Conservation (phyloP, 345 rosid genomes). For the Brassica incana region DNA sequence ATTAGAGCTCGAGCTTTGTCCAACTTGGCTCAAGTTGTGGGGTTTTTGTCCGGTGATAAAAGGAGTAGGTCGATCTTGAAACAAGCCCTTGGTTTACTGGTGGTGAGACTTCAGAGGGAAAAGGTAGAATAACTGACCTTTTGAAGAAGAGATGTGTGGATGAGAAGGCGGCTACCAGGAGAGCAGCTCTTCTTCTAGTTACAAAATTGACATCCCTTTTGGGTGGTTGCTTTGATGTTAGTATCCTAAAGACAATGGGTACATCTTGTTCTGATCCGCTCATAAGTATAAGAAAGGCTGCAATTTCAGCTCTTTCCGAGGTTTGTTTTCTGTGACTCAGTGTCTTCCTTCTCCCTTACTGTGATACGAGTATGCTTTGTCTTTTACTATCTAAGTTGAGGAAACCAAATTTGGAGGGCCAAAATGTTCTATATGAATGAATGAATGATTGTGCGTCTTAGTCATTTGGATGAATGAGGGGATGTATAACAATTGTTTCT, state of each 20-base stretch:
- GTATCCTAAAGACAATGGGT: conserved; percentile 71
- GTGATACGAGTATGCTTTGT: background rate
- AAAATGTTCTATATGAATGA: background rate
- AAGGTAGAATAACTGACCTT: conserved; percentile 47
- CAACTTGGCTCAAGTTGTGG: conserved; percentile 78
- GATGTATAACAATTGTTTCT: conserved; percentile 1
- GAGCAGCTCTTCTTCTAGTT: conserved; percentile 74
- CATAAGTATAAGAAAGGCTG: conserved; percentile 89
- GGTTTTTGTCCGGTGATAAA: conserved; percentile 52
- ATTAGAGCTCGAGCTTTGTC: conserved; percentile 84
- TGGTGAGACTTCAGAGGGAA: conserved; percentile 40
- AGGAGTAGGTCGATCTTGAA: conserved; percentile 49
- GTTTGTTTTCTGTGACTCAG: conserved; percentile 43
- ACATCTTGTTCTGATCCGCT: conserved; percentile 94
- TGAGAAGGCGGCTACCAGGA: conserved; percentile 85
- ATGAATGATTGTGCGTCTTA: conserved; percentile 4
- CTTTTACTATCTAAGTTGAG: background rate
- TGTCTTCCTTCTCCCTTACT: conserved; percentile 8
- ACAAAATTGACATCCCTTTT: conserved; percentile 64
- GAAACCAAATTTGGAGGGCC: background rate
- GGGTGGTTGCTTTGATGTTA: conserved; percentile 62
- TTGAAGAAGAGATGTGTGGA: conserved; percentile 75
- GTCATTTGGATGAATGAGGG: background rate
- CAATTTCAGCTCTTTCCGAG: conserved; percentile 84
- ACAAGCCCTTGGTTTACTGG: conserved; percentile 47